Conservation (phyloP, 176 grass and related monocot species). For the Tillandsia fasciculata region DNA sequence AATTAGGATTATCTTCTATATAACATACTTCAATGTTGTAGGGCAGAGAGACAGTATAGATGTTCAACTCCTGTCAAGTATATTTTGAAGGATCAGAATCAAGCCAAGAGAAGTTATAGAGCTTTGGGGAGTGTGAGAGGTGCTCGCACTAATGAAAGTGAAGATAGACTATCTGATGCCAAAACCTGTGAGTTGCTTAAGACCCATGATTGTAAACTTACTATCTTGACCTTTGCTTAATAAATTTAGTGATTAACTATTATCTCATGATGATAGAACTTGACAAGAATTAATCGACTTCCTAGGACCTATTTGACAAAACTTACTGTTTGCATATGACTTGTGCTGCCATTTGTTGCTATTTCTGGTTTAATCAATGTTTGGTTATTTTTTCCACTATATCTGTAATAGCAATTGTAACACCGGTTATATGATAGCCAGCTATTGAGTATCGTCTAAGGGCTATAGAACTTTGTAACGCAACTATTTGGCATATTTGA, state of each 20-base stretch:
- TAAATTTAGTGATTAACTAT: not conserved
- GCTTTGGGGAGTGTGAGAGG: not conserved
- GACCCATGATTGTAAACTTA: not conserved
- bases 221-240: not conserved
- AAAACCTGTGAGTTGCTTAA: not conserved
- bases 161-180: conserved; percentile 1
- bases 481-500: no score
- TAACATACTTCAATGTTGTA: not conserved
- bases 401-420: no score
- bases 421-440: no score
- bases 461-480: no score
- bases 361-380: no score
- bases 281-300: not conserved
- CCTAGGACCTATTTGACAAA: no score
- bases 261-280: not conserved
- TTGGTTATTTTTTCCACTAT: no score
- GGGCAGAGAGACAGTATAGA: not conserved
- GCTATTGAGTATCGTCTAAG: no score
- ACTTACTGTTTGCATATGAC: no score
- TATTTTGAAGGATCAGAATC: not conserved
- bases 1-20: not conserved
- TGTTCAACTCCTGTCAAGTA: not conserved
- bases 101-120: not conserved
- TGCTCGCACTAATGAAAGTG: not conserved
- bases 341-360: no score